These are phyloP conservation scores for Plectosphaerella cucumerina DNA, from an alignment of 2,329 filamentous ascomycete genomes.

Conservation along the genomic window DNA sequence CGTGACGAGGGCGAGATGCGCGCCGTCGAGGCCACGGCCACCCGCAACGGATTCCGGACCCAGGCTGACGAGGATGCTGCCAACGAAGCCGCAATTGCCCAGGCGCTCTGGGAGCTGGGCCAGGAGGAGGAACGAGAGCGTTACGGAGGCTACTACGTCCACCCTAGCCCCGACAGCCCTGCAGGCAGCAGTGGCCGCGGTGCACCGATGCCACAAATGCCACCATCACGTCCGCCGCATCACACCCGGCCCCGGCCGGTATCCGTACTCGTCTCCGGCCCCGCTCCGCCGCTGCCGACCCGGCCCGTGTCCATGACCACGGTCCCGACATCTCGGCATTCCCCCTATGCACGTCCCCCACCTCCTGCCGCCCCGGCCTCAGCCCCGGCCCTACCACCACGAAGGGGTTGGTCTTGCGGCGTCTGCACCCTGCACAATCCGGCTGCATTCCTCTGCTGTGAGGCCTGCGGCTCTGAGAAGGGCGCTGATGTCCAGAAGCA, in stretches of 20 bases:
- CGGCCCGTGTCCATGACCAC: constrained; percentile 1
- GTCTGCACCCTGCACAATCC: constrained; percentile 56
- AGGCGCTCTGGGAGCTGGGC: constrained; percentile 81
- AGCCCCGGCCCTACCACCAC: constrained; percentile 1
- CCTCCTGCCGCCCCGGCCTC: background rate
- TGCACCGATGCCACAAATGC: constrained; percentile 5
- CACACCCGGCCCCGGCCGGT: background rate
- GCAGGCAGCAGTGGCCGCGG: constrained; percentile 33
- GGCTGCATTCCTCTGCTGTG: constrained; percentile 45
- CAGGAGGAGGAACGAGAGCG: constrained; percentile 67
- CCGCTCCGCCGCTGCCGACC: background rate
- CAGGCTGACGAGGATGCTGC: constrained; percentile 85
- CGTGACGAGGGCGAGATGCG: constrained; percentile 63
- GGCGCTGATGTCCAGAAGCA: constrained; percentile 14
- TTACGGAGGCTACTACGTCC: constrained; percentile 51
- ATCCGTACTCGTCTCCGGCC: background rate
- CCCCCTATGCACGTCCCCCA: too few relatives aligned
- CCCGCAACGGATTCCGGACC: constrained; percentile 72
- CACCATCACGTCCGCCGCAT: constrained; percentile 7
- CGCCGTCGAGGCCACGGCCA: constrained; percentile 59
- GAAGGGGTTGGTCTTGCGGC: constrained; percentile 45
- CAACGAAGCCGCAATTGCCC: constrained; percentile 80
- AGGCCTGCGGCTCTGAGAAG: constrained; percentile 42
- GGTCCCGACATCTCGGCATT: background rate
- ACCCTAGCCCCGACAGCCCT: constrained; percentile 45